A percentile compares a stretch with the other conserved stretches of the same genome.
These are phyloP conservation scores for Solanum aculeatissimum DNA, from an alignment of 305 asterid genomes.

Conservation along the genomic window DNA sequence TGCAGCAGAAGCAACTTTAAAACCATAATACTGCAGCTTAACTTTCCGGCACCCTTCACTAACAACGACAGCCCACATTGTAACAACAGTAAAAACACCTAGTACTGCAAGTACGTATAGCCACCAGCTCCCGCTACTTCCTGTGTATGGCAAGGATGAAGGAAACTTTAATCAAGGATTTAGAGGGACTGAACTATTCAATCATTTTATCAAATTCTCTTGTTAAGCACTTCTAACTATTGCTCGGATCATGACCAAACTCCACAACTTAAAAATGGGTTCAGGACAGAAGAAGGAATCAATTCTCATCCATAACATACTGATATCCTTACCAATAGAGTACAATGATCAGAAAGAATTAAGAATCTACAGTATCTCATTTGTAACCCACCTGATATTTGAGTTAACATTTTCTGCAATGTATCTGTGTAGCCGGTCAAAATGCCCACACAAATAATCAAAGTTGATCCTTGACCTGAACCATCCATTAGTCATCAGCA, in stretches of 20 bases:
- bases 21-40: slow-evolving; percentile 93
- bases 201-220: not conserved
- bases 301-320: not conserved
- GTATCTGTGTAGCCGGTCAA: slow-evolving; percentile 96
- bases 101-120: slow-evolving; percentile 65
- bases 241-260: not conserved
- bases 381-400: slow-evolving; percentile 60
- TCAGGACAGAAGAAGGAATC: not conserved
- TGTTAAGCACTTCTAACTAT: not conserved
- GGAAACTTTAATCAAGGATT: not conserved
- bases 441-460: slow-evolving; percentile 83
- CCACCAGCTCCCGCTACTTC: slow-evolving; percentile 76
- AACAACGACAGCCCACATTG: slow-evolving; percentile 93
- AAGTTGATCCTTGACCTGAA: slow-evolving; percentile 96
- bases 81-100: slow-evolving; percentile 71
- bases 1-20: slow-evolving; percentile 89
- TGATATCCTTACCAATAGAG: not conserved
- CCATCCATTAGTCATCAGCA: slow-evolving; percentile 11
- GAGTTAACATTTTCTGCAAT: slow-evolving; percentile 79
- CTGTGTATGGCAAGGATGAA: slow-evolving; percentile 29
- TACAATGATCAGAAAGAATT: not conserved
- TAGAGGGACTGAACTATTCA: not conserved
- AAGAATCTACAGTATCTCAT: not conserved
- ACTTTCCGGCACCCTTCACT: slow-evolving; percentile 98
- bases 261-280: not conserved